A percentile compares a stretch with the other conserved stretches of the same genome.
phyloP scores from a whole-genome alignment of 106 monocot genomes.

The Acorus calamus region DNA sequence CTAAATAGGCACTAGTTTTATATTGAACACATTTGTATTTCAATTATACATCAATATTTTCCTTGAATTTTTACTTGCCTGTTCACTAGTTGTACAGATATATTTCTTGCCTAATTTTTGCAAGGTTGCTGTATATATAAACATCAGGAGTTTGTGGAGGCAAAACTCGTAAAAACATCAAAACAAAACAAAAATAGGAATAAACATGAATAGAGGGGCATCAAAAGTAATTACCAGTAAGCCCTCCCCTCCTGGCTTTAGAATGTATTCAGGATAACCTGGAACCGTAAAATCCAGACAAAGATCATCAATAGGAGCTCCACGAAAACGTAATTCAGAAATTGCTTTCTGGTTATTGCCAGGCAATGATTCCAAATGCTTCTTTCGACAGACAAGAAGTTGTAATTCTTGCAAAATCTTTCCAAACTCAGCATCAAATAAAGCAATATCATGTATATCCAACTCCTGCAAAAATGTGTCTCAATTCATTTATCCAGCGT shows the following conservation, averaged over 20 bases:
- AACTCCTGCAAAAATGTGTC: conserved; percentile 42
- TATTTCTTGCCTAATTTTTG: too few species aligned
- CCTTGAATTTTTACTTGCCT: too few species aligned
- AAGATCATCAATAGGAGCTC: conserved; percentile 62
- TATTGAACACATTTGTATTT: too few species aligned
- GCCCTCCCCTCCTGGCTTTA: conserved; percentile 61
- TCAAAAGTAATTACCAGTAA: conserved; percentile 22
- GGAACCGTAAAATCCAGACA: conserved; percentile 90
- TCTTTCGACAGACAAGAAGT: conserved; percentile 56
- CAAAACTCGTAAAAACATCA: neutral
- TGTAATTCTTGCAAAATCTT: conserved; percentile 90
- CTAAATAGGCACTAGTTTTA: neutral
- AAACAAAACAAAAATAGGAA: neutral
- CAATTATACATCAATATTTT: too few species aligned
- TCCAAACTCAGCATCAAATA: conserved; percentile 86
- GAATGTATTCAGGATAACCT: conserved; percentile 81
- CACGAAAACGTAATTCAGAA: conserved; percentile 57
- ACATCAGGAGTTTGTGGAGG: too few species aligned
- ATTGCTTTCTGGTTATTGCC: conserved; percentile 24
- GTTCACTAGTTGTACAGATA: too few species aligned
- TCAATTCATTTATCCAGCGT: neutral
- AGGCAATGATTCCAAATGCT: conserved; percentile 33
- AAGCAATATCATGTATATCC: conserved; percentile 83
- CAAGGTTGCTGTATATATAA: too few species aligned
- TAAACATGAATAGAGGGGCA: neutral